Percentiles rank a stretch among this genome's conserved stretches.
These are phyloP conservation scores for Dryas drummondii DNA, from an alignment of 306 rosid genomes.

Conservation along the genomic window DNA sequence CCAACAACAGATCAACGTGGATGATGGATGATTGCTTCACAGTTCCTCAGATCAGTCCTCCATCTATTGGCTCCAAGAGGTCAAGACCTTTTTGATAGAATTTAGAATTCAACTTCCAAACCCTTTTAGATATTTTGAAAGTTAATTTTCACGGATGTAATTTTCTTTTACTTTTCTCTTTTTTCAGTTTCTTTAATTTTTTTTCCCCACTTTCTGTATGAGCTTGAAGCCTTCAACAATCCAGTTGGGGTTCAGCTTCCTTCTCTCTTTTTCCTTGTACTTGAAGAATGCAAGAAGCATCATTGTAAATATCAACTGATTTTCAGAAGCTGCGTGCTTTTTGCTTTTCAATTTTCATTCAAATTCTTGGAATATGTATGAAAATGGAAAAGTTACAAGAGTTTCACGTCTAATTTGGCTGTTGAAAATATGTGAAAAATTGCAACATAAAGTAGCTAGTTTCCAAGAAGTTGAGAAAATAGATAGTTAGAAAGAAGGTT, in stretches of 20 bases:
- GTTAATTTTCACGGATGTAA: not conserved
- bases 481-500: too few relatives aligned
- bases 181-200: slow-evolving; percentile 8
- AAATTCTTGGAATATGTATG: not conserved
- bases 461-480: not conserved
- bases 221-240: not conserved
- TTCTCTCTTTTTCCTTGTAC: slow-evolving; percentile 5
- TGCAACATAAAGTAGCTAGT: not conserved
- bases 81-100: slow-evolving; percentile 52
- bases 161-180: not conserved
- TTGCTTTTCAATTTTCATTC: slow-evolving; percentile 6
- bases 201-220: not conserved
- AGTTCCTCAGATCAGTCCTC: slow-evolving; percentile 74
- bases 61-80: slow-evolving; percentile 52
- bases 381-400: not conserved
- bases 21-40: slow-evolving; percentile 66
- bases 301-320: slow-evolving; percentile 40
- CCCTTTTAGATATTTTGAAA: not conserved
- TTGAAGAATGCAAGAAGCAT: slow-evolving; percentile 17
- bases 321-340: not conserved
- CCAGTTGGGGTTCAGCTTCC: slow-evolving; percentile 16
- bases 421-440: not conserved
- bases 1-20: slow-evolving; percentile 43
- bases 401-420: not conserved
- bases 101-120: not conserved